Base-by-base conservation (phyloP, 345 rosid species). In the Theobroma cacao region DNA sequence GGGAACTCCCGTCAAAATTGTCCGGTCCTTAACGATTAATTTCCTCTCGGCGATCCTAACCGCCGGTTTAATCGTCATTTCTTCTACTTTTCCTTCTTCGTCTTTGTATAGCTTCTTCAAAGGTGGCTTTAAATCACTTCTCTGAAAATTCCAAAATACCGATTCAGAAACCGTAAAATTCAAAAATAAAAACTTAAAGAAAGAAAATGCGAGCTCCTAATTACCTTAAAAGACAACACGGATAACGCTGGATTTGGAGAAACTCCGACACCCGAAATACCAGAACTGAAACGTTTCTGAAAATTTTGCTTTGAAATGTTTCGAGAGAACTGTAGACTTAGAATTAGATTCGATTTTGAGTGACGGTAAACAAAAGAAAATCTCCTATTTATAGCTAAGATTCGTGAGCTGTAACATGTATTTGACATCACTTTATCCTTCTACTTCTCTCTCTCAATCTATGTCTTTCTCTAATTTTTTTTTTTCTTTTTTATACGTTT, bases 41-140 rank as follows among this genome's bases (percentile, higher is more conserved):
- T 90, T 91, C 78, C 88, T 68, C 24, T 92, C 92, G 9, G 91
- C 86, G 59, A 95, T 87, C 31, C 91, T 83, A 79, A 90, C 93
- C 64, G 84, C 89, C 79, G 93, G 97, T 81, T 95, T 93, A 75
- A 95, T 91, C 80, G 97, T 92, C 99, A 95, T 92, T 50, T 15
- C 59, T 28, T 79, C 80, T 40, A 68, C 83, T 78, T 64, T 82
- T 53, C 34, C 53, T 7, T 72, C 36, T 76, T 71, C 77, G 33
- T 63, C 85, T 74, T 75, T 77, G 52, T 80, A 76, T 2, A 71
- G 68, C 60, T 77, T 82, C 81, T 76, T 85, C n/a, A 55, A 66
- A 34, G 83, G 79, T 34, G 78, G 34, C 8, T 24, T 38, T 13
- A 76, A 60, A 41, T 88, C 85, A 71, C 52, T 82, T 79, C 81